Conservation (phyloP, 2,329 filamentous ascomycete genomes). For the Penicillium paneum region DNA sequence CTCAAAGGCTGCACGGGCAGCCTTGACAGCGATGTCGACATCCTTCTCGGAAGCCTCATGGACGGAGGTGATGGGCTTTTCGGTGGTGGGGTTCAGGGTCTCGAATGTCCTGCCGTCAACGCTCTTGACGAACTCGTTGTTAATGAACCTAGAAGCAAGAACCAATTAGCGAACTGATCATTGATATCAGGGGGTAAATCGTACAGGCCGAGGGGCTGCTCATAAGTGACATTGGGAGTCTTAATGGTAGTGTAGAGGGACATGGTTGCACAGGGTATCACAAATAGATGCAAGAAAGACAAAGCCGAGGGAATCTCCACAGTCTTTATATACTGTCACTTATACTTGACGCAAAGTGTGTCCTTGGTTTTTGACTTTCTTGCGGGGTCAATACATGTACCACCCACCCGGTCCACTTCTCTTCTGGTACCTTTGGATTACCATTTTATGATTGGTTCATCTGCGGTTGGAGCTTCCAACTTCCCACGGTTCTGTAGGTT, state of each 20-base stretch:
- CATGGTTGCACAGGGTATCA: conserved; percentile 27
- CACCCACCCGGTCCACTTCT: too few species aligned
- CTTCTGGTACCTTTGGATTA: neutral
- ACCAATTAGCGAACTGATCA: conserved; percentile 56
- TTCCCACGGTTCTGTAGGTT: too few species aligned
- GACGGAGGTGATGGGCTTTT: conserved; percentile 80
- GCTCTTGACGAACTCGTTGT: conserved; percentile 63
- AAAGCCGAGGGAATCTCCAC: neutral
- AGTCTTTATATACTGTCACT: neutral
- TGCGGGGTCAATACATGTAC: neutral
- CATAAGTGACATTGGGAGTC: conserved; percentile 41
- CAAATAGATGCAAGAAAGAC: neutral
- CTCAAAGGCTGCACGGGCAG: conserved; percentile 82
- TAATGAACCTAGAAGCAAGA: conserved; percentile 57
- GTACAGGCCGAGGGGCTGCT: conserved; percentile 43
- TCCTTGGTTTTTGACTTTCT: neutral
- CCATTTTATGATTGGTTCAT: neutral
- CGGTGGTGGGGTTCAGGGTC: conserved; percentile 82
- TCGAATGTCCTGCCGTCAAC: conserved; percentile 88
- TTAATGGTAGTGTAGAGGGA: conserved; percentile 39
- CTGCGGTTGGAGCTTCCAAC: too few species aligned
- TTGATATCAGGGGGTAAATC: conserved; percentile 1
- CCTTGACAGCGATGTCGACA: conserved; percentile 72
- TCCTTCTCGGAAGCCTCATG: conserved; percentile 80
- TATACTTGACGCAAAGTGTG: too few species aligned